phyloP scores from a whole-genome alignment of 2,329 filamentous ascomycete species.

The Monilinia polystroma region DNA sequence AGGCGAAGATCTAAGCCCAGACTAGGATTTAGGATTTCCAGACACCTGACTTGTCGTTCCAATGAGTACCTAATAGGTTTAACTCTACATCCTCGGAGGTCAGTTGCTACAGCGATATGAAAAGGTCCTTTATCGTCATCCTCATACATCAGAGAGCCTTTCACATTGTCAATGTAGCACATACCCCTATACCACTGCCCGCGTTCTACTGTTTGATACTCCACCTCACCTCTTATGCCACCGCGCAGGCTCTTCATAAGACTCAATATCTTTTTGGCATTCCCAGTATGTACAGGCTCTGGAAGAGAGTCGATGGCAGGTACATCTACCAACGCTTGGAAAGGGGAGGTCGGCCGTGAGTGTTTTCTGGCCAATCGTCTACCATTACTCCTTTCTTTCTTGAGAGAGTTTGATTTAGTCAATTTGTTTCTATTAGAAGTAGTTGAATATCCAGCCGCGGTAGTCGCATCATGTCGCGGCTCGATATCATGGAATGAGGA shows the following conservation, averaged over 20 bases:
- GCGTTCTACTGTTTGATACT: slow-evolving; percentile 63
- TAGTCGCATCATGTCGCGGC: slow-evolving; percentile 44
- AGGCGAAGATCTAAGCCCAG: slow-evolving; percentile 62
- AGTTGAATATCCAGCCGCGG: slow-evolving; percentile 41
- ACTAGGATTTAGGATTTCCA: slow-evolving; percentile 56
- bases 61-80: slow-evolving; percentile 50
- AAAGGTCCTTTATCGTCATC: slow-evolving; percentile 64
- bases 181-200: slow-evolving; percentile 69
- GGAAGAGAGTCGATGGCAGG: slow-evolving; percentile 61
- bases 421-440: slow-evolving; percentile 40
- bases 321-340: slow-evolving; percentile 45
- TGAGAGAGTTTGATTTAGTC: slow-evolving; percentile 42
- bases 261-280: slow-evolving; percentile 69
- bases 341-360: slow-evolving; percentile 56
- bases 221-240: slow-evolving; percentile 74
- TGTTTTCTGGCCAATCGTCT: slow-evolving; percentile 56
- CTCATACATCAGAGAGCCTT: slow-evolving; percentile 72
- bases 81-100: slow-evolving; percentile 72
- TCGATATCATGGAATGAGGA: slow-evolving; percentile 51
- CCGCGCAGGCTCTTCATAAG: slow-evolving; percentile 78
- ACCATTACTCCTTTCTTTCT: slow-evolving; percentile 41
- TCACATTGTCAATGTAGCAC: slow-evolving; percentile 75
- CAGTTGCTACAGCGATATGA: slow-evolving; percentile 66
- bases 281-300: slow-evolving; percentile 59
- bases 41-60: slow-evolving; percentile 48